Evolutionary conservation across 1,284 basidiomycete genomes (phyloP).

Genomic region (Ganoderma lingzhi): DNA sequence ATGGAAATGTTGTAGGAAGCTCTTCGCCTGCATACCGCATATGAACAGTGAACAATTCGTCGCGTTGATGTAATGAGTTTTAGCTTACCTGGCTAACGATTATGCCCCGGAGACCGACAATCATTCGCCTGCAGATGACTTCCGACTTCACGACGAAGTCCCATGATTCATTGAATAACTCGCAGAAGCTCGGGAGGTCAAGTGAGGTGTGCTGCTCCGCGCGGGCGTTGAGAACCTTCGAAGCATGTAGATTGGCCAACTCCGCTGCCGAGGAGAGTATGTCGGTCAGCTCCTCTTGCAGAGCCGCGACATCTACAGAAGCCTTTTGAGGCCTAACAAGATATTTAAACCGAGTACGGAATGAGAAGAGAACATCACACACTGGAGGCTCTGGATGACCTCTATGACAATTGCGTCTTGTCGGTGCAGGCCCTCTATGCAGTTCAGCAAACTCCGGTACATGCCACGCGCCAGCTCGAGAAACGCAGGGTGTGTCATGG

Average conservation of each 20-base stretch:
- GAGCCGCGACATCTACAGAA: slow-evolving; percentile 49
- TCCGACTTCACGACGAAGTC: slow-evolving; percentile 90
- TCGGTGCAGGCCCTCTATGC: slow-evolving; percentile 75
- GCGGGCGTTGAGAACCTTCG: slow-evolving; percentile 81
- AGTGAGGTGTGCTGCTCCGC: slow-evolving; percentile 83
- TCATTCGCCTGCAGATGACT: slow-evolving; percentile 87
- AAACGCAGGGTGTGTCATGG: slow-evolving; percentile 77
- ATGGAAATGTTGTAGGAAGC: slow-evolving; percentile 89
- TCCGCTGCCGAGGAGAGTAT: slow-evolving; percentile 85
- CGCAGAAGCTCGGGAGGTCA: slow-evolving; percentile 78
- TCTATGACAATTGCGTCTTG: slow-evolving; percentile 72
- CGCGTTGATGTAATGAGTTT: neutral
- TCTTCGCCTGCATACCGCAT: slow-evolving; percentile 69
- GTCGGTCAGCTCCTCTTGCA: slow-evolving; percentile 73
- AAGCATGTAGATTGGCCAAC: slow-evolving; percentile 82
- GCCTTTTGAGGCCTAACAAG: slow-evolving; percentile 45
- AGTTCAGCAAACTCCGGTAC: slow-evolving; percentile 73
- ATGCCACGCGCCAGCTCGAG: slow-evolving; percentile 67
- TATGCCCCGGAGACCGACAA: slow-evolving; percentile 88
- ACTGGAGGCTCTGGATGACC: slow-evolving; percentile 63
- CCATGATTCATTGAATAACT: slow-evolving; percentile 89
- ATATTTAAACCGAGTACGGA: slow-evolving; percentile 18
- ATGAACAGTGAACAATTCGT: neutral
- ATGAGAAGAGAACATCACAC: slow-evolving; percentile 30
- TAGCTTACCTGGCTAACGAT: slow-evolving; percentile 76